Base-by-base conservation (phyloP, 139 green algal species). In the Auxenochlorella protothecoides region DNA sequence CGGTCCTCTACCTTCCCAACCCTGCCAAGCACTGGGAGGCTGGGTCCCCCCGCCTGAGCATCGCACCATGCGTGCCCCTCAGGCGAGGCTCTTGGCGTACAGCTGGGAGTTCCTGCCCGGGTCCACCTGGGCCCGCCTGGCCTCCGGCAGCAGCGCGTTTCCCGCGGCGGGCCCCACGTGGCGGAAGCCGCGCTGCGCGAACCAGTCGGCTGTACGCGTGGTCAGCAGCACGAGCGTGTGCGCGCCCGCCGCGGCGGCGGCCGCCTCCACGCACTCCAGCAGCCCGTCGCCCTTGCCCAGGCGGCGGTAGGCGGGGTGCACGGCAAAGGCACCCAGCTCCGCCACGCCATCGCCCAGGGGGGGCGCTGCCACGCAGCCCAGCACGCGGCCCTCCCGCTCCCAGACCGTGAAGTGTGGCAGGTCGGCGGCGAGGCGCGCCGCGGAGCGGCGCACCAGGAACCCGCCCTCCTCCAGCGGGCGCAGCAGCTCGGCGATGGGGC, bases 271-370 rank as follows among this genome's bases (percentile, higher is more conserved):
- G 70, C 86, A 88, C 55, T 86, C 88, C 53, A 97, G 83, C 80
- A 98, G 70, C 61, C 74, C 85, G 85, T 99, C 94, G 13, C 94
- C 94, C 7, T 89, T 86, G 44, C 94, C 94, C 5, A 83, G 82
- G 63, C 90, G 87, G 9, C 90, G 79, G 81, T 85, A 93, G 5
- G 83, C 72, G 3, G 86, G 76, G 68, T 88, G 74, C 27, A 98
- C 87, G 53, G 85, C 91, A 76, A 97, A 97, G 13, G 93, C 89
- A 7, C 84, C 87, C 54, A 98, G 76, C 84, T 98, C 95, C 6
- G 87, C 90, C 52, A 81, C 76, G 27, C 68, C 27, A 13, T 68
- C 56, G 14, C 79, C 82, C 73, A 92, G 78, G n/a, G 81, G 83
- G 72, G 86, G 73, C 56, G 94, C 80, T 60, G 92, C 79, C 5